Percentiles rank a stretch among this genome's conserved stretches.
These are phyloP conservation scores for Endogone sp. DNA, from an alignment of 192 early-diverging fungal genomes.

Conservation along the genomic window DNA sequence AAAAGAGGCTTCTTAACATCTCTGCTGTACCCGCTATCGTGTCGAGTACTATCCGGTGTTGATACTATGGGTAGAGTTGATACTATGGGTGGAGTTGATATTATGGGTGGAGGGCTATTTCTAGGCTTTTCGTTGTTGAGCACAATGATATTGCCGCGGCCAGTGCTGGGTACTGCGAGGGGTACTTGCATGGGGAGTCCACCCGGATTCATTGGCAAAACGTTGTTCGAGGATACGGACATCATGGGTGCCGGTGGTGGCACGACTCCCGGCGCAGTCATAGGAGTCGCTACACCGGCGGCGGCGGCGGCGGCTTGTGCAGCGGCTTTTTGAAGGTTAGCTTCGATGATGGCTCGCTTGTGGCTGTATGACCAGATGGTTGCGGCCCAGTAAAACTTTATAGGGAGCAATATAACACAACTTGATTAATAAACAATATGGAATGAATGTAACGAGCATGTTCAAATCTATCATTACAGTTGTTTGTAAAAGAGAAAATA, in stretches of 20 bases:
- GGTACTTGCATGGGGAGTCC: conserved; percentile 5
- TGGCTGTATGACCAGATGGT: conserved; percentile 24
- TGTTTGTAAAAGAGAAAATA: background rate
- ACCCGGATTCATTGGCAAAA: conserved; percentile 11
- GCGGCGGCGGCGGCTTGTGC: background rate
- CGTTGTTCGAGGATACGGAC: no score
- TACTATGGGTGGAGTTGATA: no score
- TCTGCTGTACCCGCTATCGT: background rate
- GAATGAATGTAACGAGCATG: no score
- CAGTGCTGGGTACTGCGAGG: background rate
- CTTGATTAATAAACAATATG: no score
- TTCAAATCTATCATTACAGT: background rate
- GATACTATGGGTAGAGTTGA: no score
- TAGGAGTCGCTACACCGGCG: background rate
- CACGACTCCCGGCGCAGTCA: background rate
- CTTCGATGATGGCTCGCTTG: conserved; percentile 1
- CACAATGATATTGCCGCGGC: conserved; percentile 12
- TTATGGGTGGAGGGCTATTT: background rate
- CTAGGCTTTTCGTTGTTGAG: conserved; percentile 20
- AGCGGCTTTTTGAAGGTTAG: background rate
- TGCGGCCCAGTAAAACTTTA: conserved; percentile 21
- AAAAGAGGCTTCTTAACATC: conserved; percentile 5
- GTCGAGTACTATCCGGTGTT: background rate
- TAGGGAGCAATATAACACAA: no score
- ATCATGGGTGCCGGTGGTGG: background rate